Conservation (phyloP, 2,329 filamentous ascomycete genomes). For the Fusarium verticillioides region DNA sequence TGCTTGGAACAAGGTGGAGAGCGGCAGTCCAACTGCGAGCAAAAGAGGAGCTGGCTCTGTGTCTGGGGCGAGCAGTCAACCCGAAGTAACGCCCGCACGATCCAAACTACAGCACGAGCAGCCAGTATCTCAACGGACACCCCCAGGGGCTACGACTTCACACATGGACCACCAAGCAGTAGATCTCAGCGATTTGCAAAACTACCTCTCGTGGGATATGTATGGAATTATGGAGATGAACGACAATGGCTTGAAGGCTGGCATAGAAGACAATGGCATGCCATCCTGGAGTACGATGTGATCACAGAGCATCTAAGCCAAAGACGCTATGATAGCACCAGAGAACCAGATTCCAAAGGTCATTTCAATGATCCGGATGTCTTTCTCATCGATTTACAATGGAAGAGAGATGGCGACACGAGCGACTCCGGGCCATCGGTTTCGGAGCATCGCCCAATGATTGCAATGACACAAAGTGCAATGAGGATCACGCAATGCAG, state of each 20-base stretch:
- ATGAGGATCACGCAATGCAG: constrained; percentile 28
- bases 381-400: background rate
- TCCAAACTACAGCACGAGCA: constrained; percentile 53
- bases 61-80: constrained; percentile 24
- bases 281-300: constrained; percentile 46
- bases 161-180: constrained; percentile 51
- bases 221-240: constrained; percentile 56
- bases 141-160: constrained; percentile 32
- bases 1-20: constrained; percentile 24
- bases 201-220: constrained; percentile 55
- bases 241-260: constrained; percentile 50
- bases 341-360: background rate
- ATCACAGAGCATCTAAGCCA: background rate
- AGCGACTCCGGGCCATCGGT: constrained; percentile 25
- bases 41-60: constrained; percentile 27
- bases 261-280: constrained; percentile 49
- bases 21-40: constrained; percentile 23
- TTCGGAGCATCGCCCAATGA: constrained; percentile 34
- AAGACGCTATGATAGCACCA: background rate
- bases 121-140: constrained; percentile 45
- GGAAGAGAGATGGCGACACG: background rate
- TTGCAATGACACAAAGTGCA: background rate
- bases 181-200: constrained; percentile 53
- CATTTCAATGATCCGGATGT: background rate
- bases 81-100: constrained; percentile 40